Evolutionary conservation across 192 early-diverging fungal genomes (phyloP).

Genomic region (Coemansia sp.): DNA sequence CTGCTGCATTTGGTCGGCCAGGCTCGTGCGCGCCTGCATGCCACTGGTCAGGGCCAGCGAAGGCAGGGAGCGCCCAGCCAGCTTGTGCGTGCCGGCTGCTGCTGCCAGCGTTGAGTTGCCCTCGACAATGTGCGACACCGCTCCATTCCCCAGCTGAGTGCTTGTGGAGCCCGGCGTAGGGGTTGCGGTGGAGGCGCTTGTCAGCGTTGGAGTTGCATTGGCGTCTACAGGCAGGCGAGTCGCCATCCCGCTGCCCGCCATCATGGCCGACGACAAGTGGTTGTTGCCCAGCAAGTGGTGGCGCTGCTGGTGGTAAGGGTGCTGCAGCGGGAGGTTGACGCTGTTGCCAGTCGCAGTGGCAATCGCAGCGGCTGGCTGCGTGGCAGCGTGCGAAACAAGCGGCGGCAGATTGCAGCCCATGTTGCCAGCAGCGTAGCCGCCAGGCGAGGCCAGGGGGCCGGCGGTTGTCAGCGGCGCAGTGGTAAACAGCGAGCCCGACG

Average conservation of each 20-base stretch:
- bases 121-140: conserved; percentile 36
- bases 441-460: conserved; percentile 23
- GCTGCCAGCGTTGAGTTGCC: background rate
- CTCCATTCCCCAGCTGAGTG: conserved; percentile 22
- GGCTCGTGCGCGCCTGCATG: conserved; percentile 19
- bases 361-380: background rate
- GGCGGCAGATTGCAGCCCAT: conserved; percentile 47
- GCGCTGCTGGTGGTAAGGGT: conserved; percentile 35
- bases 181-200: conserved; percentile 48
- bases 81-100: conserved; percentile 26
- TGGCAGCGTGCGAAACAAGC: conserved; percentile 15
- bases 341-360: background rate
- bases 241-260: background rate
- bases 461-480: background rate
- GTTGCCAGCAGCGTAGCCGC: conserved; percentile 10
- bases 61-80: conserved; percentile 41
- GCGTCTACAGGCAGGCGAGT: conserved; percentile 37
- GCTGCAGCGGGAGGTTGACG: conserved; percentile 18
- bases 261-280: background rate
- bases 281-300: conserved; percentile 15
- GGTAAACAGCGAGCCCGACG: conserved; percentile 20
- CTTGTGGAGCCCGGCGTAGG: conserved; percentile 46
- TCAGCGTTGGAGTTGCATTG: conserved; percentile 46
- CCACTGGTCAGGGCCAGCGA: conserved; percentile 34
- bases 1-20: conserved; percentile 15